These are phyloP conservation scores for Kondoa malvinella DNA, from an alignment of 768 basidiomycete species.

Conservation along the genomic window DNA sequence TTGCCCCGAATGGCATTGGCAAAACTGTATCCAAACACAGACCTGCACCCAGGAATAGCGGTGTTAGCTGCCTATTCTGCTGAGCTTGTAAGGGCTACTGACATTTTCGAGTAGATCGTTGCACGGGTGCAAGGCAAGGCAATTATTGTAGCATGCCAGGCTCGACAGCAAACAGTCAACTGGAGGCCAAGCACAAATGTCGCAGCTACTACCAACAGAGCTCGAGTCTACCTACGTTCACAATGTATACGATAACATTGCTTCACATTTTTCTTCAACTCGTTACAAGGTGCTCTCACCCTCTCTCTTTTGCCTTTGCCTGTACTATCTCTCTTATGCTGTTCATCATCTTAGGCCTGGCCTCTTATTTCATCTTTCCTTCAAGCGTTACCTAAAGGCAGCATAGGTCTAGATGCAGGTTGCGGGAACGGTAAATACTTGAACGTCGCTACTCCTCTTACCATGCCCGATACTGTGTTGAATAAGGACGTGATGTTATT, in stretches of 20 bases:
- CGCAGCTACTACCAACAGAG: neutral
- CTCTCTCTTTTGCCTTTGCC: neutral
- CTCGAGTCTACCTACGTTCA: constrained; percentile 52
- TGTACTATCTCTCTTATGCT: constrained; percentile 2
- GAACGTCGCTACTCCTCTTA: constrained; percentile 25
- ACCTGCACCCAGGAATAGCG: constrained; percentile 26
- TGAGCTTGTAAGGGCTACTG: neutral
- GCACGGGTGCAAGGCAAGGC: neutral
- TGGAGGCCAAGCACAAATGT: too few relatives aligned
- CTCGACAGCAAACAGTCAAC: too few relatives aligned
- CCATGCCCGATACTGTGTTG: constrained; percentile 10
- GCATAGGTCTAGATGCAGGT: constrained; percentile 81
- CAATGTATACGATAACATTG: constrained; percentile 65
- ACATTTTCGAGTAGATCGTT: neutral
- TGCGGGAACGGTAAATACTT: constrained; percentile 98
- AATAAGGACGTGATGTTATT: neutral
- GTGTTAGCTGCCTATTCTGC: neutral
- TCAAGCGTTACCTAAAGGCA: constrained; percentile 51
- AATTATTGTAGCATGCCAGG: neutral
- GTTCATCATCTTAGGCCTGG: too few relatives aligned
- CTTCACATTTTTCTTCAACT: constrained; percentile 70
- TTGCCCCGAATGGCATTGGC: constrained; percentile 58
- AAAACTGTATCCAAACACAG: constrained; percentile 42
- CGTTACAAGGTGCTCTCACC: constrained; percentile 53
- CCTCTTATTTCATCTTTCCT: constrained; percentile 67